Percentiles rank a stretch among this genome's conserved stretches.
phyloP scores from a whole-genome alignment of 306 rosid genomes.

The Cucurbita maxima region DNA sequence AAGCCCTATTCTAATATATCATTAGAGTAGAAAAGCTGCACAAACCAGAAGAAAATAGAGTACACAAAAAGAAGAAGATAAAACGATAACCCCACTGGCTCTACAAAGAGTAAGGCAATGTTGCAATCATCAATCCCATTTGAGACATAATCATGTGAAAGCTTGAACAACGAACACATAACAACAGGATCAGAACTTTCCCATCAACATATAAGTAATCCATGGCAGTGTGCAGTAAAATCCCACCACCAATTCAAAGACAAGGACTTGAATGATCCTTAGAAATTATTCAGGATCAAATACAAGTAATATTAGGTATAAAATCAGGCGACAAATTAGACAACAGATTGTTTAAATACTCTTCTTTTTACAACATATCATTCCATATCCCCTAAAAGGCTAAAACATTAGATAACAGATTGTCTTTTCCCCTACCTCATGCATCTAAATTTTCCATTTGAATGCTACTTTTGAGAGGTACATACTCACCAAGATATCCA shows the following conservation, averaged over 20 bases:
- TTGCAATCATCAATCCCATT: neutral
- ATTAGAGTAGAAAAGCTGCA: neutral
- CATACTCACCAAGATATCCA: constrained; percentile 94
- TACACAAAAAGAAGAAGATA: neutral
- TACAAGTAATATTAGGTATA: neutral
- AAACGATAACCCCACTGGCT: neutral
- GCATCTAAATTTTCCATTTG: constrained; percentile 81
- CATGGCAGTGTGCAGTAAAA: neutral
- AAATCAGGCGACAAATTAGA: neutral
- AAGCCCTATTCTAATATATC: neutral
- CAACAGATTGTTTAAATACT: neutral
- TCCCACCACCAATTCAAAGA: neutral
- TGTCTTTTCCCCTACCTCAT: constrained; percentile 15
- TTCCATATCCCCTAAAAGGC: constrained; percentile 8
- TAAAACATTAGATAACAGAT: constrained; percentile 24
- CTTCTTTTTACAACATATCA: neutral
- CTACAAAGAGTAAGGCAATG: neutral
- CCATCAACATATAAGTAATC: neutral
- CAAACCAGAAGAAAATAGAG: neutral
- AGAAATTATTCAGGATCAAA: neutral
- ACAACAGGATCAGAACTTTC: neutral
- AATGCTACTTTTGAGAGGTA: constrained; percentile 87
- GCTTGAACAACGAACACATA: neutral
- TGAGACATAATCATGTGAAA: neutral
- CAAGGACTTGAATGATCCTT: neutral